Conservation (phyloP, 2,329 filamentous ascomycete species). For the Acrodontium crateriforme region DNA sequence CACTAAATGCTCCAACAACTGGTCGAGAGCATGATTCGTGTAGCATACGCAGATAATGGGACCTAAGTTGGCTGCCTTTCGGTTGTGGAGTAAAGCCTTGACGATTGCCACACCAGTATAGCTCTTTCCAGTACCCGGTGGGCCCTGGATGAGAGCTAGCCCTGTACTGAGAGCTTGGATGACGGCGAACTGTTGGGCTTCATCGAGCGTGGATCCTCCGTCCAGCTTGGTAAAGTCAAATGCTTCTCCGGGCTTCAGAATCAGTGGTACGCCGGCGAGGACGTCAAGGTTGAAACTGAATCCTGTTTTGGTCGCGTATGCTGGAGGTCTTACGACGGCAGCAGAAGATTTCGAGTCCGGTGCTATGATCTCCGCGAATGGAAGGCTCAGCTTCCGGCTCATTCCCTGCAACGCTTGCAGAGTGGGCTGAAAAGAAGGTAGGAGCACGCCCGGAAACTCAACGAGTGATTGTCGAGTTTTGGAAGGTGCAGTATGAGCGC, state of each 20-base stretch:
- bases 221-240: slow-evolving; percentile 17
- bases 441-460: slow-evolving; percentile 48
- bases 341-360: slow-evolving; percentile 8
- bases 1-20: slow-evolving; percentile 46
- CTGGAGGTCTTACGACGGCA: slow-evolving; percentile 30
- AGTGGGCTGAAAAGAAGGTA: slow-evolving; percentile 45
- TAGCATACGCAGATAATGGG: slow-evolving; percentile 36
- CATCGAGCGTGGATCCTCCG: slow-evolving; percentile 36
- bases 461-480: slow-evolving; percentile 27
- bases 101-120: slow-evolving; percentile 48
- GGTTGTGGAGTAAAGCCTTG: slow-evolving; percentile 37
- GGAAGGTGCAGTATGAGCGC: not conserved
- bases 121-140: slow-evolving; percentile 56
- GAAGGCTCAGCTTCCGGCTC: slow-evolving; percentile 17
- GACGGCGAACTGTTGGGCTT: slow-evolving; percentile 36
- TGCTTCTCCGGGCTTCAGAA: slow-evolving; percentile 5
- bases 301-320: slow-evolving; percentile 34
- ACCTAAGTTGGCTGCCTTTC: slow-evolving; percentile 22
- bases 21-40: slow-evolving; percentile 41
- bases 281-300: slow-evolving; percentile 42
- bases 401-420: slow-evolving; percentile 43
- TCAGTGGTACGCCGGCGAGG: too few relatives aligned
- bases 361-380: slow-evolving; percentile 19
- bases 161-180: slow-evolving; percentile 38
- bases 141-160: slow-evolving; percentile 53